Evolutionary conservation across 495 filamentous ascomycete genomes (phyloP), one percentile per base, ranked within the genome.

Genomic region (Aspergillus diversus): DNA sequence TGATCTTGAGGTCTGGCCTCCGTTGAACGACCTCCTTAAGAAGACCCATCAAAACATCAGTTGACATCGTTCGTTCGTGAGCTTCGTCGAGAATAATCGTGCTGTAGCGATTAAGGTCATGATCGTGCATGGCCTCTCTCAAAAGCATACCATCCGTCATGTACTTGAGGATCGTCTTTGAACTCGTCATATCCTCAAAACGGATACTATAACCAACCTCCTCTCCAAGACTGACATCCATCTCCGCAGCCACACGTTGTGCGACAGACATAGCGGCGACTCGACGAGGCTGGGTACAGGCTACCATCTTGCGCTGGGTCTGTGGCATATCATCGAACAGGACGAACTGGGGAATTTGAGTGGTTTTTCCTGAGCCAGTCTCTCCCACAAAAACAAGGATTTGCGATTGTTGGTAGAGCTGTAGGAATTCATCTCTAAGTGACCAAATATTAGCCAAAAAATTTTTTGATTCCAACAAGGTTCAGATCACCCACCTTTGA

Each of bases 91-190:
- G 88, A 72, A 99, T 99, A 71, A 99, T 97, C 64, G 91, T 95
- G 81, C 93, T 94, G 79, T 99, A 99, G 11, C 93, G 89, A 17
- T 85, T 85, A 66, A 99, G 83, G 66, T 94, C 83, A 77, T 92
- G 89, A 75, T 99, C 96, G 78, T 96, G 88, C 96, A 99, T 99
- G 35, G 96, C 93, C 80, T 99, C 96, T 65, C 96, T 83, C 71
- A 98, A 80, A 66, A 99, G 86, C 95, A 98, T 98, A 87, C 96
- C 96, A 74, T 99, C 96, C 33, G 96, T 99, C 96, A 99, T 98
- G 80, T 99, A 99, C 80, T 98, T 99, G 53, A 99, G 80, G 43
- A 97, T 84, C 8, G 96, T 99, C 76, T 92, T 97, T 57, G 86
- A 84, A 48, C 92, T 84, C 0, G 96, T 98, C 77, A 88, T 92